Base-by-base conservation (phyloP, 1,139 yeast species). In the Saccharomycopsis crataegensis region DNA sequence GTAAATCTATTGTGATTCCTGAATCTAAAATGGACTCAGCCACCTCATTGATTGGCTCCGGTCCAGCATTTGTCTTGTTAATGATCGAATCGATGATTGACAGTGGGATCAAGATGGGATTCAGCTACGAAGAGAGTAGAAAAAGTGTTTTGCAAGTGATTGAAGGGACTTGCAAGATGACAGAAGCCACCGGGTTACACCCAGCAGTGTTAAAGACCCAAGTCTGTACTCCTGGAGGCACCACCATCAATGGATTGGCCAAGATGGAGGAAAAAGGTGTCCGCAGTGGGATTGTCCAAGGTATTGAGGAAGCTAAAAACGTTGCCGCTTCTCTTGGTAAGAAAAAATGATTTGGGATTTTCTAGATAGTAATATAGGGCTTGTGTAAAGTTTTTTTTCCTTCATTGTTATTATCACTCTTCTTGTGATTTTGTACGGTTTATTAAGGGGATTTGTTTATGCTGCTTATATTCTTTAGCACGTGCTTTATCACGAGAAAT, bases 221-320 rank as follows among this genome's bases (percentile, higher is more conserved):
- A 64, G 94, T 93, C 6, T 90, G 97, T 66, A 93, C 99, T 0
- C 99, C 99, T 16, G 99, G 95, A 38, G 99, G 99, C 42, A 91
- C 97, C 53, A 93, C 99, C 8, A 93, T 94, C 66, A 96, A 96
- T 4, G 99, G 99, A 0, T 74, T 94, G 59, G 78, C 91, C 68
- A 88, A 82, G 62, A 81, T 94, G 85, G 99, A 93, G 71, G 96
- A 90, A 62, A 82, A 82, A 52, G 95, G 91, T 47, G 87, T 93
- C 49, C 83, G 96, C 71, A 79, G 90, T 50, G 90, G 90, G 28
- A 85, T 93, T 62, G 82, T 96, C 49, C 78, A 90, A 62, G 96
- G 96, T 48, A 86, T 93, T 32, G 93, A 87, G 66, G 96, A 90
- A 65, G 93, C 97, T 43, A 88, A 97, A 17, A 77, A 77, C 57